Percentiles rank a stretch among this genome's conserved stretches.
These are phyloP conservation scores for Eudorina sp. DNA, from an alignment of 139 green algal genomes.

Conservation along the genomic window DNA sequence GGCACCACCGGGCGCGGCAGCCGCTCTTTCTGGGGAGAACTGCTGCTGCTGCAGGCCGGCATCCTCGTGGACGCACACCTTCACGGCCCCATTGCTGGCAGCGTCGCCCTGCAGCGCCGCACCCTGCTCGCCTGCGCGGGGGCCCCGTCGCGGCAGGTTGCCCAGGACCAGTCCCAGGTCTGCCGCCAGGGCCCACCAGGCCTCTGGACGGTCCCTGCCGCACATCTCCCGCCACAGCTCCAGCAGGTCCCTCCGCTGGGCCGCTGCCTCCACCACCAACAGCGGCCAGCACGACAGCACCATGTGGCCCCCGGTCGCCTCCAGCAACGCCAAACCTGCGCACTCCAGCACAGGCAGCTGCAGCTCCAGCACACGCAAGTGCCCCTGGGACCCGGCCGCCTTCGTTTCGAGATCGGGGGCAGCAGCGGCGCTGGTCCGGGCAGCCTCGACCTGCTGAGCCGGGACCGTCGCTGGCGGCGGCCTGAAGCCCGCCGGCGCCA, in stretches of 20 bases:
- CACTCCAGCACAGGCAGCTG: background rate
- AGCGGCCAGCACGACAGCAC: slow-evolving; percentile 1
- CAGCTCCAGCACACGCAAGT: background rate
- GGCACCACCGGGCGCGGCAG: background rate
- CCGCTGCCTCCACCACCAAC: background rate
- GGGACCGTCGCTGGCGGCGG: background rate
- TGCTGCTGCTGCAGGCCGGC: background rate
- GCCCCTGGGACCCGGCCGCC: background rate
- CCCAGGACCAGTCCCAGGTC: slow-evolving; percentile 26
- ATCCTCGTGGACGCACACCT: no score
- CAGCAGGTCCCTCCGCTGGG: background rate
- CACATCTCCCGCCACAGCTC: background rate
- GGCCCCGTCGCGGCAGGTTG: background rate
- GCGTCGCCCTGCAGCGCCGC: background rate
- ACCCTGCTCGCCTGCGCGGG: background rate
- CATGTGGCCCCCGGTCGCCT: background rate
- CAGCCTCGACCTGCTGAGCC: background rate
- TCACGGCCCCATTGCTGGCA: no score
- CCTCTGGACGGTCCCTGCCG: background rate
- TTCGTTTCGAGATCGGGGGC: no score
- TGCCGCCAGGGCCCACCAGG: background rate
- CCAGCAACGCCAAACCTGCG: slow-evolving; percentile 7
- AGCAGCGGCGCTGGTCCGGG: background rate
- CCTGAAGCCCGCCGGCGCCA: background rate
- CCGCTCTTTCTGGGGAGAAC: background rate